phyloP scores from a whole-genome alignment of 176 grass and related monocot genomes.

The Luzula sylvatica region DNA sequence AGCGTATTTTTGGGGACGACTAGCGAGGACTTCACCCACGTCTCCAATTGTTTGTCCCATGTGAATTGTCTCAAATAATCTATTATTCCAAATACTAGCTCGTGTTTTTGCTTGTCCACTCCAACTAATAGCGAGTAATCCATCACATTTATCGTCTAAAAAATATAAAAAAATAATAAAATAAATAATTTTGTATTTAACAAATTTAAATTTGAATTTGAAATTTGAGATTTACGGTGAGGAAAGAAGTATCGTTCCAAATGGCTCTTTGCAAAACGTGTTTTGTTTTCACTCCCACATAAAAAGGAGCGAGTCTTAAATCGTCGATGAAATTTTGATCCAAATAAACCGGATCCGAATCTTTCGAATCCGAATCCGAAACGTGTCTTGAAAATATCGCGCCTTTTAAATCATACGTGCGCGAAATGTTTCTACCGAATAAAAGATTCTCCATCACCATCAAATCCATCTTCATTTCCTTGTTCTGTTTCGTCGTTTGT shows the following conservation, averaged over 20 bases:
- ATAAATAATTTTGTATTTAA: background rate
- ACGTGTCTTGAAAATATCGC: constrained; percentile 44
- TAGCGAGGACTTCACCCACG: constrained; percentile 78
- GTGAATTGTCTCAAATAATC: constrained; percentile 89
- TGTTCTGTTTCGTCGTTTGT: constrained; percentile 60
- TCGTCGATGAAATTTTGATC: constrained; percentile 93
- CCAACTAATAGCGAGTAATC: constrained; percentile 92
- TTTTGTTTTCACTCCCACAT: constrained; percentile 85
- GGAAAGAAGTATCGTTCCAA: constrained; percentile 95
- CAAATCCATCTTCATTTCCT: constrained; percentile 69
- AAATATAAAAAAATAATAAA: background rate
- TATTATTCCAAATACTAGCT: constrained; percentile 95
- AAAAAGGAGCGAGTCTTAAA: constrained; percentile 70
- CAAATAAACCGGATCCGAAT: constrained; percentile 48
- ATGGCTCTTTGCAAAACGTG: constrained; percentile 91
- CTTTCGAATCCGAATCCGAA: constrained; percentile 23
- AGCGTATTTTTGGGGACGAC: constrained; percentile 71
- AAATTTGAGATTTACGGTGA: constrained; percentile 61
- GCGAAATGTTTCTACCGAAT: constrained; percentile 66
- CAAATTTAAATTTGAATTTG: constrained; percentile 3
- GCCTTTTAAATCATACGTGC: constrained; percentile 85
- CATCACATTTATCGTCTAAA: constrained; percentile 85
- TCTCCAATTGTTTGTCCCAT: constrained; percentile 95
- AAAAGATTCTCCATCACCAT: constrained; percentile 99
- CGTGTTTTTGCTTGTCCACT: constrained; percentile 58